Evolutionary conservation across 768 basidiomycete species (phyloP), one percentile per base, ranked within the genome.

Genomic region (Naematelia encephala): DNA sequence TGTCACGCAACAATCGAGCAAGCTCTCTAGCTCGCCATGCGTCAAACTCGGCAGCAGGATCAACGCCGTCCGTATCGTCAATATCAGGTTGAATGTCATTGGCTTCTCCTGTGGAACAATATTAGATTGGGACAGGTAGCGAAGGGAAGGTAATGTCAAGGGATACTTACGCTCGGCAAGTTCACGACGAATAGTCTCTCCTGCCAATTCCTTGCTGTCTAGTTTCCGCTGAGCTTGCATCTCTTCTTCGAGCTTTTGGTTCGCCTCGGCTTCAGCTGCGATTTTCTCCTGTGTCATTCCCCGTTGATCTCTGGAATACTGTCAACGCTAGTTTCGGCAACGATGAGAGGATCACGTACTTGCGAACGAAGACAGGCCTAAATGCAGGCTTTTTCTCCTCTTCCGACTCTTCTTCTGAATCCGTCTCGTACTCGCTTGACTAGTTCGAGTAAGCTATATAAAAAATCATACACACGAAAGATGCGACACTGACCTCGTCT

Each of bases 1-100:
- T 90, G 79, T 99, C 96, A 55, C 86, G 84, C 77, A 94, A 91
- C 61, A 99, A 89, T 61, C 96, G 84, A n/a, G 82, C 86, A 5
- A 99, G 83, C 75, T 99, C 96, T 60, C 96, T 85, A 50, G 97
- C 78, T 56, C 96, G 84, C 96, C 96, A 99, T 2, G 87, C 90
- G 71, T 97, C 93, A 66, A 99, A 99, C 76, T 98, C 96, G 53
- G 76, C 86, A 14, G 84, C 82, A 1, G 92, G 89, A 69, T 97
- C 92, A 49, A 92, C 74, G 1, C 90, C 94, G 69, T 99, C 96
- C 3, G 90, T 89, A 75, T 99, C 96, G 78, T 98, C 93, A 0
- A 98, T 83, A 62, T 97, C 92, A 1, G 89, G 89, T 29, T 88
- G 79, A 19, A 86, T 77, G 23, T 87, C 88, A 56, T 89, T 85